Conservation (phyloP, 139 green algal genomes). For the Picocystis salinarum region DNA sequence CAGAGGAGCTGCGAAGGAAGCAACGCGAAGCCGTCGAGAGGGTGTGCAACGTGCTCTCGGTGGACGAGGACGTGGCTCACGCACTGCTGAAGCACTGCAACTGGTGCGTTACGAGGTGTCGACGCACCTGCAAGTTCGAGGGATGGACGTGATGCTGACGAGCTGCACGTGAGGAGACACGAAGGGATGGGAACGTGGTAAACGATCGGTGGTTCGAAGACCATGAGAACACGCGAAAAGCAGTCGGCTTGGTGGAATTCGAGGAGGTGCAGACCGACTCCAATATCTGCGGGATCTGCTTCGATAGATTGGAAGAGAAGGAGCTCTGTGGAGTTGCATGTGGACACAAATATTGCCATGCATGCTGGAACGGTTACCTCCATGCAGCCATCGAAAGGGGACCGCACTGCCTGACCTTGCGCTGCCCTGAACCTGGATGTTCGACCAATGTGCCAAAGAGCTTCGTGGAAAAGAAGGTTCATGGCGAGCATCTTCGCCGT, state of each 20-base stretch:
- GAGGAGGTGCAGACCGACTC: too few species aligned
- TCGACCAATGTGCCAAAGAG: conserved; percentile 6
- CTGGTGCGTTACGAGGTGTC: conserved; percentile 24
- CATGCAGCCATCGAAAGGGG: conserved; percentile 25
- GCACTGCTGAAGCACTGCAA: conserved; percentile 51
- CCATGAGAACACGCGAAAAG: conserved; percentile 33
- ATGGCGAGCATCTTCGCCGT: too few species aligned
- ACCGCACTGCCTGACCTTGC: conserved; percentile 31
- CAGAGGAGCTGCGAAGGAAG: conserved; percentile 16
- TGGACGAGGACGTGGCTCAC: conserved; percentile 33
- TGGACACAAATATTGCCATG: conserved; percentile 51
- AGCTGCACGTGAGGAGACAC: too few species aligned
- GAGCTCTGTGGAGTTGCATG: conserved; percentile 31
- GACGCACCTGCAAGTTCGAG: too few species aligned
- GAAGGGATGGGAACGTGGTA: conserved; percentile 47
- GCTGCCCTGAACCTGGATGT: conserved; percentile 44
- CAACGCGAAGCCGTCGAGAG: conserved; percentile 18
- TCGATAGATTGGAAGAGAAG: conserved; percentile 34
- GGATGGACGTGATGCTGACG: too few species aligned
- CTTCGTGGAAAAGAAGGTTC: too few species aligned
- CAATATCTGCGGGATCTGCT: conserved; percentile 85
- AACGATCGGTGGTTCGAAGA: conserved; percentile 83
- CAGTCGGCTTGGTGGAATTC: conserved; percentile 42
- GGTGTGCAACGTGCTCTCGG: conserved; percentile 30
- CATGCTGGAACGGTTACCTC: conserved; percentile 53